These are phyloP conservation scores for Globisporangium paddicum DNA, from an alignment of 352 stramenopile species.

Conservation along the genomic window DNA sequence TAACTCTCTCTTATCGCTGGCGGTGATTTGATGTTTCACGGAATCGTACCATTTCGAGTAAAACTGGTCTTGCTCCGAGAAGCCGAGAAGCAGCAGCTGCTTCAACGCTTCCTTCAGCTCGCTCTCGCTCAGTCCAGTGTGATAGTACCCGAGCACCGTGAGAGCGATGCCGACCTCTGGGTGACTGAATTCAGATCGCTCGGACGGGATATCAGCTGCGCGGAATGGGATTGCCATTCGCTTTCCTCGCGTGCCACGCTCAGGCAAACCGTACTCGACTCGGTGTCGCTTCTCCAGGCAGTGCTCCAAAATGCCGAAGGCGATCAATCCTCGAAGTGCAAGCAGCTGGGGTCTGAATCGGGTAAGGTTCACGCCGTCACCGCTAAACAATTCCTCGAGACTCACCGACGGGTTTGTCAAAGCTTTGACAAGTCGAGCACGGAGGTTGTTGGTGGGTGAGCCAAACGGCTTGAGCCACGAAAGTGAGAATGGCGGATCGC, in stretches of 20 bases:
- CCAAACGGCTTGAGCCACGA: conserved; percentile 51
- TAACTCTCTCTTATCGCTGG: conserved; percentile 16
- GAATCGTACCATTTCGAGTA: conserved; percentile 69
- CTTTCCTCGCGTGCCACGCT: conserved; percentile 37
- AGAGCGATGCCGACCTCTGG: conserved; percentile 80
- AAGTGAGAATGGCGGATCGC: conserved; percentile 54
- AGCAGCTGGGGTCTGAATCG: conserved; percentile 44
- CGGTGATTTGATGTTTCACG: conserved; percentile 20
- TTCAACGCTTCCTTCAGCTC: conserved; percentile 54
- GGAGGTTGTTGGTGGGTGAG: background rate
- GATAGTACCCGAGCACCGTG: conserved; percentile 85
- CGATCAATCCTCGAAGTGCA: conserved; percentile 67
- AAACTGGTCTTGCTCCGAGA: conserved; percentile 50
- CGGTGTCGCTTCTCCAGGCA: conserved; percentile 82
- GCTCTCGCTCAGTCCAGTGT: conserved; percentile 45
- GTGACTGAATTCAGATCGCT: conserved; percentile 87
- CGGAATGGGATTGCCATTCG: conserved; percentile 83
- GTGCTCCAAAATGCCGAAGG: conserved; percentile 74
- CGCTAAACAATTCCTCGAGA: conserved; percentile 19
- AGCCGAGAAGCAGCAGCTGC: conserved; percentile 54
- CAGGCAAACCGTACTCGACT: conserved; percentile 72
- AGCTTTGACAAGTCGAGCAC: conserved; percentile 23
- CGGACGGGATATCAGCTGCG: conserved; percentile 77
- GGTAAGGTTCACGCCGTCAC: conserved; percentile 10
- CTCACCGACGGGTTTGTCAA: conserved; percentile 29